Base-by-base conservation (phyloP, 495 filamentous ascomycete genomes). In the Daldinia concentrica region DNA sequence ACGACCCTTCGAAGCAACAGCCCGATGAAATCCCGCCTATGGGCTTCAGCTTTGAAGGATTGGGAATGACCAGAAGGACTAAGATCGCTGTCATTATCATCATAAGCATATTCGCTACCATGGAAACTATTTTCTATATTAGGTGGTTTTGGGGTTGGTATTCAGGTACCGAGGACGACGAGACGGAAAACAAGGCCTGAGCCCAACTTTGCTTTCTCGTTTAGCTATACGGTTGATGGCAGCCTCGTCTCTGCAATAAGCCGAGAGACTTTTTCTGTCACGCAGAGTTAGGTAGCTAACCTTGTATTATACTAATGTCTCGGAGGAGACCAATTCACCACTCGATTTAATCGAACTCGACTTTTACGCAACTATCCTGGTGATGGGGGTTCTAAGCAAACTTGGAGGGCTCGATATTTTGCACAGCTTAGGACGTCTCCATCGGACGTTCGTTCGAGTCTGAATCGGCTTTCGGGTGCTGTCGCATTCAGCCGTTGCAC, bases 71-170 rank as follows among this genome's bases (percentile, higher is more conserved):
- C 26, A 66, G 69, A 45, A 73, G 63, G 36, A 57, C 68, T 34
- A 78, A 65, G 61, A 71, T 76, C 41, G 71, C 64, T n/a, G 68
- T 78, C 26, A 54, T 73, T 43, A 56, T 57, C 4, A 58, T 66
- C 14, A 14, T 78, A 48, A 72, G 74, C 57, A 70, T 76, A 19
- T 69, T 69, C 51, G 74, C 74, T 45, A 78, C 74, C 2, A 73
- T 75, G 50, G 76, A 78, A 55, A 60, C 74, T 19, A 59, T 72
- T 15, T 76, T 78, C 37, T 78, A 69, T 64, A 59, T 66, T 27
- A 70, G 69, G 30, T 71, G 60, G 56, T 62, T 78, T 37, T 64
- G 67, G 72, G 60, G 58, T 32, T 69, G 71, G 65, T 69, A 62
- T 24, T 45, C 52, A 45, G 54, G 56, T 17, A n/a, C 32, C 30